phyloP scores from a whole-genome alignment of 805 yeast genomes.

The Metschnikowia gruessii region DNA sequence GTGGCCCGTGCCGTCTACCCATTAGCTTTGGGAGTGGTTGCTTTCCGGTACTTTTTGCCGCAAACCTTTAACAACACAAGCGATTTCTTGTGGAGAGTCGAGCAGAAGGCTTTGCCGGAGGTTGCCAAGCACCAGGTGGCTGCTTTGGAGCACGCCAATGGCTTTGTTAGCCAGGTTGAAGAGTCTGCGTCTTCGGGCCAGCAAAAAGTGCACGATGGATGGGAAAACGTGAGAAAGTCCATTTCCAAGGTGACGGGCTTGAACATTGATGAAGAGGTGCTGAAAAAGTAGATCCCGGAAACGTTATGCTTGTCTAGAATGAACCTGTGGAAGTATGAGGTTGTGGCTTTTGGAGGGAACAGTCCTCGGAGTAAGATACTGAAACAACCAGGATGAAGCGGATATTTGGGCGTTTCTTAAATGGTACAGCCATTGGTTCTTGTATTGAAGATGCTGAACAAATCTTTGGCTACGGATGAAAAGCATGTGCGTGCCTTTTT shows the following conservation, averaged over 20 bases:
- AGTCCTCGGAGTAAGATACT: too few species aligned
- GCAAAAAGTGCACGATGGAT: constrained; percentile 33
- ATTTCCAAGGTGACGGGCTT: constrained; percentile 64
- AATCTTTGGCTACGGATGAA: too few species aligned
- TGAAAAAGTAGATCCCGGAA: constrained; percentile 38
- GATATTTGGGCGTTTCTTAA: too few species aligned
- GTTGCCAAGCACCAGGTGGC: constrained; percentile 60
- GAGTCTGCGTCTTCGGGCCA: constrained; percentile 40
- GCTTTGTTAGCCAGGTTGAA: constrained; percentile 44
- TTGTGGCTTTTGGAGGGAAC: too few species aligned
- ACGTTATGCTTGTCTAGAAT: too few species aligned
- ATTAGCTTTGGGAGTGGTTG: constrained; percentile 53
- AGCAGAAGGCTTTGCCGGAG: constrained; percentile 57
- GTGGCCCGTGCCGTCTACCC: constrained; percentile 57
- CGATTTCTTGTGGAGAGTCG: constrained; percentile 56
- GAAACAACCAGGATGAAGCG: too few species aligned
- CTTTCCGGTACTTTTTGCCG: constrained; percentile 72
- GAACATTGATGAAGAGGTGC: constrained; percentile 59
- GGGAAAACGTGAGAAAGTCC: constrained; percentile 39
- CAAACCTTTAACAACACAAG: constrained; percentile 63
- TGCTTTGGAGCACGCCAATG: constrained; percentile 34
- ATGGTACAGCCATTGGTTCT: too few species aligned
- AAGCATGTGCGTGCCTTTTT: too few species aligned
- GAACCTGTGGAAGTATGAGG: too few species aligned
- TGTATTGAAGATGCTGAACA: too few species aligned